Evolutionary conservation across 129 eudicot genomes (phyloP), one percentile per base, ranked within the genome.

Genomic region (Oenanthe sinensis): DNA sequence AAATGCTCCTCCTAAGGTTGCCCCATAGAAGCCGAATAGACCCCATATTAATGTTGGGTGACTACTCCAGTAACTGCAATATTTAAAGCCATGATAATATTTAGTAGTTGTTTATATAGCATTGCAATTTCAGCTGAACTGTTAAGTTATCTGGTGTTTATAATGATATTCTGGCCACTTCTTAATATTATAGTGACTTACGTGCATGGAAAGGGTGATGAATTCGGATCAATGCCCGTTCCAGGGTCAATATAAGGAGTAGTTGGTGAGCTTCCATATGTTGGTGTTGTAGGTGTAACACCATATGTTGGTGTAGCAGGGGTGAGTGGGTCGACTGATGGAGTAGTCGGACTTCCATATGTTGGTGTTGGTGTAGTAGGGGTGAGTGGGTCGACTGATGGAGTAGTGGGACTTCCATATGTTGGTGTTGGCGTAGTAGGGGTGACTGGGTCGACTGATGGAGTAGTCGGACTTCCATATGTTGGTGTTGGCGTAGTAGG

Each of bases 31-130:
- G 36, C 98, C 94, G 48, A 93, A 78, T 20, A 90, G 78, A 14
- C 91, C 89, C 88, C 90, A 93, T 80, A 93, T 87, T 47, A 89
- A 19, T 68, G 70, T 65, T 22, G 98, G 98, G 87, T 93, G 94
- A 79, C 79, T 85, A 78, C 89, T 86, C 98, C 98, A 93, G 89
- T 71, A 90, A 80, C 98, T 93, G 87, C 81, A 88, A 39, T 26
- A 71, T 77, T 4, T 20, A 2, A 74, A 46, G 8, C 4, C 24
- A 74, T 14, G 30, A 46, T 9, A 26, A 13, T 24, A 9, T 42
- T 22, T 42, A 72, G 17, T 13, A 26, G 14, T n/a, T 24, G 24
- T 46, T 4, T 74, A 0, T 19, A 6, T n/a, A 72, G 52, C 54
- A 72, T 26, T 17, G 3, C 22, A 72, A 43, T 72, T 72, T 11